Conservation (phyloP, 2,329 filamentous ascomycete genomes). For the Claviceps arundinis region DNA sequence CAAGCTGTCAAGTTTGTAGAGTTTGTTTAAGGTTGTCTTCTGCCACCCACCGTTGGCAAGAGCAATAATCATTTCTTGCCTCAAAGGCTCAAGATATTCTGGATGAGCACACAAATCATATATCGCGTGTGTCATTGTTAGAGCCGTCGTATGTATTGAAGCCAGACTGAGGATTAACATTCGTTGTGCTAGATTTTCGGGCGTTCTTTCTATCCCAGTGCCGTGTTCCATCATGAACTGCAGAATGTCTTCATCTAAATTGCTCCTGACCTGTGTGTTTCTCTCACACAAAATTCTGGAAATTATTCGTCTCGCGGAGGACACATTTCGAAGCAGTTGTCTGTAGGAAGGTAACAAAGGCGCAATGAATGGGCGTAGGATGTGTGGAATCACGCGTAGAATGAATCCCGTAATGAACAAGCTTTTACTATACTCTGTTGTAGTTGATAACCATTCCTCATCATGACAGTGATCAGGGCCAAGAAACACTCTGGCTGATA, state of each 20-base stretch:
- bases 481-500: slow-evolving; percentile 17
- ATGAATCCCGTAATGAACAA: slow-evolving; percentile 5
- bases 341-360: slow-evolving; percentile 4
- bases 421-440: slow-evolving; percentile 15
- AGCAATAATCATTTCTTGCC: slow-evolving; percentile 26
- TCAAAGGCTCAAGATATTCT: slow-evolving; percentile 25
- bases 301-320: not conserved
- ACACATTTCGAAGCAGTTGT: not conserved
- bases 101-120: slow-evolving; percentile 25
- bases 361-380: slow-evolving; percentile 3
- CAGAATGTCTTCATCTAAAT: slow-evolving; percentile 11
- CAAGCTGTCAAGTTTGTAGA: slow-evolving; percentile 9
- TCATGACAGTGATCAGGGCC: slow-evolving; percentile 16
- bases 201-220: slow-evolving; percentile 20
- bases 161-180: slow-evolving; percentile 59
- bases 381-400: slow-evolving; percentile 5
- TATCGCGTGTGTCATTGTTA: slow-evolving; percentile 22
- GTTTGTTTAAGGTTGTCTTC: slow-evolving; percentile 19
- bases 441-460: slow-evolving; percentile 15
- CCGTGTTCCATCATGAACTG: slow-evolving; percentile 28
- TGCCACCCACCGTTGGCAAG: slow-evolving; percentile 21
- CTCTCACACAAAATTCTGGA: not conserved
- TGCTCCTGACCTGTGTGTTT: not conserved
- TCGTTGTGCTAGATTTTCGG: slow-evolving; percentile 46
- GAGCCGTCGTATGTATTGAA: slow-evolving; percentile 29